phyloP scores from a whole-genome alignment of 2,329 filamentous ascomycete genomes.

The Xylariaceae sp. region DNA sequence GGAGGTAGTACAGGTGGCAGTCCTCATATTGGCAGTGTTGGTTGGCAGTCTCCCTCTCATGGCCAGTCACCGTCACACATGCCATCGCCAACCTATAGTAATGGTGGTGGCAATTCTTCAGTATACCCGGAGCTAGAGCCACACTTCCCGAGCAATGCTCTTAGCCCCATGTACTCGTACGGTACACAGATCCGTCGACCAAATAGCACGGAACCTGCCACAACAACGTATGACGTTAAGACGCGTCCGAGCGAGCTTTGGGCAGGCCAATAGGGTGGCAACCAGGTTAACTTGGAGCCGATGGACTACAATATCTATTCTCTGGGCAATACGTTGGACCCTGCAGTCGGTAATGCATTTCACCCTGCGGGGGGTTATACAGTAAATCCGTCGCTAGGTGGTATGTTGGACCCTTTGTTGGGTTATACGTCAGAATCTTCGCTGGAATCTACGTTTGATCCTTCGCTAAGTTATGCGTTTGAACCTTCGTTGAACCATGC shows the following conservation, averaged over 20 bases:
- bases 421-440: no score
- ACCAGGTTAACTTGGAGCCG: constrained; percentile 18
- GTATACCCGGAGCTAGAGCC: constrained; percentile 86
- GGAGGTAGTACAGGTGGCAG: constrained; percentile 77
- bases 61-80: constrained; percentile 60
- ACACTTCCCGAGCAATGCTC: constrained; percentile 63
- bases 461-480: background rate
- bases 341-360: no score
- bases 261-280: constrained; percentile 36
- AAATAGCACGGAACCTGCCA: constrained; percentile 72
- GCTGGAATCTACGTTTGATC: no score
- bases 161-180: constrained; percentile 75
- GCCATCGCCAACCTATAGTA: constrained; percentile 71
- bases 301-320: constrained; percentile 4
- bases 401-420: no score
- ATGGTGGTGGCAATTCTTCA: constrained; percentile 60
- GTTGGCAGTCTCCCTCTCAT: constrained; percentile 80
- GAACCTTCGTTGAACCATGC: background rate
- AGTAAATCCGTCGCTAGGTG: no score
- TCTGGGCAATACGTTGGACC: background rate
- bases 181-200: constrained; percentile 69
- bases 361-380: no score
- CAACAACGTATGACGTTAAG: constrained; percentile 65
- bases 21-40: constrained; percentile 81
- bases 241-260: constrained; percentile 51